phyloP scores from a whole-genome alignment of 768 basidiomycete species.

The Calocybe indica region DNA sequence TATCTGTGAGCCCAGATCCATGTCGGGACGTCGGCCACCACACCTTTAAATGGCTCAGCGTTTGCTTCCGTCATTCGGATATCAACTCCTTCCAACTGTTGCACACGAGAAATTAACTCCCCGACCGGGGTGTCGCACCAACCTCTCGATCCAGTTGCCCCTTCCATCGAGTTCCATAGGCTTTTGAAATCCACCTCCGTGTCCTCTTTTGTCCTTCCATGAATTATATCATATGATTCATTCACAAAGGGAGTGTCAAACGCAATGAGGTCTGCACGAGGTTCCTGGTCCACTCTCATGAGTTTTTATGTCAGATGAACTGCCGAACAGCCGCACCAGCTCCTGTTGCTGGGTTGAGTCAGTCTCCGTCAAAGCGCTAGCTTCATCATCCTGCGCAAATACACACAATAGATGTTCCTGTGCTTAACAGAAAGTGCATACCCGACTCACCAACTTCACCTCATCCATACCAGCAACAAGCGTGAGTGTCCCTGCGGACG shows the following conservation, averaged over 20 bases:
- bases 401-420: too few relatives aligned
- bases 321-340: background rate
- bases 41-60: slow-evolving; percentile 57
- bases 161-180: slow-evolving; percentile 50
- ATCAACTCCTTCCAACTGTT: slow-evolving; percentile 32
- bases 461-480: too few relatives aligned
- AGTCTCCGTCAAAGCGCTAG: background rate
- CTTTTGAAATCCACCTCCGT: slow-evolving; percentile 40
- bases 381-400: slow-evolving; percentile 13
- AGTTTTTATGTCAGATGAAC: background rate
- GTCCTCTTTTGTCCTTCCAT: slow-evolving; percentile 2
- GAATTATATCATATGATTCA: slow-evolving; percentile 27
- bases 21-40: slow-evolving; percentile 8
- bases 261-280: slow-evolving; percentile 57
- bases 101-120: slow-evolving; percentile 46
- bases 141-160: slow-evolving; percentile 42
- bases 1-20: background rate
- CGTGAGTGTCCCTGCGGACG: too few relatives aligned
- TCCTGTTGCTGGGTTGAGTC: background rate
- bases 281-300: slow-evolving; percentile 15
- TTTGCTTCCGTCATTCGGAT: slow-evolving; percentile 50
- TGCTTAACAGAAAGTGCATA: too few relatives aligned
- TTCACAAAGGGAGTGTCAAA: slow-evolving; percentile 67
- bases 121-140: slow-evolving; percentile 63
- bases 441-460: too few relatives aligned